Evolutionary conservation across 495 filamentous ascomycete genomes (phyloP), one percentile per base, ranked within the genome.

Genomic region (Mycothermus thermophilus): DNA sequence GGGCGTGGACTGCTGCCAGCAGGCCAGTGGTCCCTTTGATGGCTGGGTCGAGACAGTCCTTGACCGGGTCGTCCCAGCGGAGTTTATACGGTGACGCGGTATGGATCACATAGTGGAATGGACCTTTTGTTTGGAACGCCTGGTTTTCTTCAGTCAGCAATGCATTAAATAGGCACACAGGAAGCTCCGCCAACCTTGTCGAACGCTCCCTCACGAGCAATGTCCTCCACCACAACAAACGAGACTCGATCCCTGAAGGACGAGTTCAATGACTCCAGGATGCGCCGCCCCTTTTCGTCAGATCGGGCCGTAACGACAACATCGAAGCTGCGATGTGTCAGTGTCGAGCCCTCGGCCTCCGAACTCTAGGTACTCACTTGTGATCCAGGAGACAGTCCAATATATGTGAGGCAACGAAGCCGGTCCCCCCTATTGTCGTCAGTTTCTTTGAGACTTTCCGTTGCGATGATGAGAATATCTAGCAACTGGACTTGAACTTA

Each of bases 31-130:
- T 66, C 15, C 63, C 63, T 11, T 55, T 59, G 18, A 66, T 57
- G 24, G 63, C 62, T 2, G 62, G 62, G 20, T 59, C 49, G 8
- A 64, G 47, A 31, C 62, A 60, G 21, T 64, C 57, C 6, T 41
- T 42, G 5, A 53, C 32, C 2, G 59, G 59, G 31, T 66, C 58
- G 9, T 51, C 37, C 10, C 50, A 49, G 26, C 46, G 41, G 11
- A 58, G 37, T 7, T 58, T 52, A 41, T 57, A 66, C 4, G 63
- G 63, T 0, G 60, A 64, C 2, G 63, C 63, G 3, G 58, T 62
- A 42, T 66, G 62, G 14, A 66, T 37, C 23, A 64, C 59, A 34
- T 56, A 60, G 46, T 55, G 47, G 16, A 66, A 52, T 0, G 50
- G 49, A 1, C 46, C 41, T 8, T 51, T 22, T 6, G 54, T 37